Percentiles rank a stretch among this genome's conserved stretches.
phyloP scores from a whole-genome alignment of 129 eudicot species.

The Arctium minus region DNA sequence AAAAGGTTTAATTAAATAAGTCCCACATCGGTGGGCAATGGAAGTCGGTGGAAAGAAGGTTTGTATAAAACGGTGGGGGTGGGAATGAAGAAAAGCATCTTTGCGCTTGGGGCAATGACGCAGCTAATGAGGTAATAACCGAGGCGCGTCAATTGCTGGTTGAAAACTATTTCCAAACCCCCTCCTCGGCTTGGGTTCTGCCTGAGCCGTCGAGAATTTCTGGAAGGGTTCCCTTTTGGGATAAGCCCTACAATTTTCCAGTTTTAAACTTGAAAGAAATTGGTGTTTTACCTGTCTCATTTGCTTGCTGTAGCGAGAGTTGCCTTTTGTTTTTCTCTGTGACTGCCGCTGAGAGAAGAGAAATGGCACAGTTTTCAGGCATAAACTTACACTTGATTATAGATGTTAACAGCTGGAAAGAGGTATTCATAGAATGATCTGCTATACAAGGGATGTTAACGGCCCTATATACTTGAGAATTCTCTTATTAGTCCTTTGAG shows the following conservation, averaged over 20 bases:
- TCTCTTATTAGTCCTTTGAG: too few species aligned
- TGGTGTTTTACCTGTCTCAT: too few species aligned
- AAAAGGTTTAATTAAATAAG: background rate
- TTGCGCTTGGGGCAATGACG: constrained; percentile 75
- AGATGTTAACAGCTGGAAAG: too few species aligned
- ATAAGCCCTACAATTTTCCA: background rate
- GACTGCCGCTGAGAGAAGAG: too few species aligned
- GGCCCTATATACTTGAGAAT: too few species aligned
- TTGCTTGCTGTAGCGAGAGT: too few species aligned
- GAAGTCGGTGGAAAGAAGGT: background rate
- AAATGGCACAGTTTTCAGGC: too few species aligned
- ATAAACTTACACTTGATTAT: too few species aligned
- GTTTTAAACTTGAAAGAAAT: background rate
- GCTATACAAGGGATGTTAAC: too few species aligned
- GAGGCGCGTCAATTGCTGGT: constrained; percentile 69
- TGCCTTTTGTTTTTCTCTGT: too few species aligned
- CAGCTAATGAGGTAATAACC: constrained; percentile 63
- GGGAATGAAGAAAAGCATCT: background rate
- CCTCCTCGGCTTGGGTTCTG: constrained; percentile 22
- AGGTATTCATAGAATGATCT: too few species aligned
- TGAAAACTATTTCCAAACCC: constrained; percentile 27
- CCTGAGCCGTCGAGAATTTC: constrained; percentile 53
- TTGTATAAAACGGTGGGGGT: background rate
- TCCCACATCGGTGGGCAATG: constrained; percentile 10
- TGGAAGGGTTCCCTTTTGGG: constrained; percentile 46